Base-by-base conservation (phyloP, 768 basidiomycete genomes). In the Gloeopeniophorella convolvens region DNA sequence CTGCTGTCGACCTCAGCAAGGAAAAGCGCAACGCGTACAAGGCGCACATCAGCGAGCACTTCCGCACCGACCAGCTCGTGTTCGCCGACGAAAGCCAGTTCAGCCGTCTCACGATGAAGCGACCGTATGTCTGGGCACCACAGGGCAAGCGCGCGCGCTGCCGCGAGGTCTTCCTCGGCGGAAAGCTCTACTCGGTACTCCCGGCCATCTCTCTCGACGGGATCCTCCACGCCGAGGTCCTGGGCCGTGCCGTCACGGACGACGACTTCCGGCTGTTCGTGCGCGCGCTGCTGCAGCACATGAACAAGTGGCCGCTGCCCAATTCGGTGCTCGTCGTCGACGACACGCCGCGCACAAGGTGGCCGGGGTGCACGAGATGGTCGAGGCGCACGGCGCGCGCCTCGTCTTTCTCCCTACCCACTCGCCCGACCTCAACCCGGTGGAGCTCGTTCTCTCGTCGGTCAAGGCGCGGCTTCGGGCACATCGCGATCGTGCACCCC, bases 371-470 rank as follows among this genome's bases (percentile, higher is more conserved):
- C 36, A 16, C 16, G n/a, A 37, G 3, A 37, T 37, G 15, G 35
- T 37, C 5, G 35, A 37, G 35, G 35, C 35, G 9, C 3, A 20
- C 4, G 35, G 35, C 4, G 8, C 8, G 10, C 35, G 16, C 16
- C 35, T 37, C 3, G 16, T 11, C 21, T 37, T 13, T 20, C 15
- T 37, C 3, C 35, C 35, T 37, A 3, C 35, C 4, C 21, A 37
- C n/a, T 37, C 35, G 2, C 35, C 35, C 1, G 64, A 71, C 41
- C 62, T 81, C 43, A 80, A 31, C 30, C 76, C 16, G 78, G 82
- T 58, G 51, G 35, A 20, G 11, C 16, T 18, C 9, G 35, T 8
- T 3, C 21, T 37, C 35, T 37, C 35, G 4, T 3, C 35, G 9
- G 21, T 37, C 12, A 37, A 37, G 21, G 35, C 18, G 8, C 21